A percentile compares a stretch with the other conserved stretches of the same genome.
Evolutionary conservation across 2,329 filamentous ascomycete genomes (phyloP).

Genomic region (Arthrobotrys iridis): DNA sequence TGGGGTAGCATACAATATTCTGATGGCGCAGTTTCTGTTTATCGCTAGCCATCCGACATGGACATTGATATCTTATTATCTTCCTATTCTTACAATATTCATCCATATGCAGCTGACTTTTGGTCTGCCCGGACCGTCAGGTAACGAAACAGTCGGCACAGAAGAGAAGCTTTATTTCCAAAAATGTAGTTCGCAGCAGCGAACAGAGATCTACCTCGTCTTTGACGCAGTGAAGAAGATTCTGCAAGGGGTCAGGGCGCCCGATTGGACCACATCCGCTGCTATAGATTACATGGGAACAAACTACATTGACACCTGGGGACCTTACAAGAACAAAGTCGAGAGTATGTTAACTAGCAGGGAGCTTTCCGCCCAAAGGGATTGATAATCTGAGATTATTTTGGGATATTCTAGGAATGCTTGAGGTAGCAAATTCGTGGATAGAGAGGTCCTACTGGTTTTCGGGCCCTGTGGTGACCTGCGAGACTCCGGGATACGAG

Average conservation of each 20-base stretch:
- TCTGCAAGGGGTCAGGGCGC: neutral
- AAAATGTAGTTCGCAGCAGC: neutral
- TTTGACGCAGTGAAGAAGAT: neutral
- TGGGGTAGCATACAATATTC: no score
- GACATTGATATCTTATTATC: no score
- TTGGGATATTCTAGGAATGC: neutral
- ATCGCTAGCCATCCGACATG: no score
- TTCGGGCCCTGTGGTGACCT: neutral
- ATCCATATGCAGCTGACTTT: no score
- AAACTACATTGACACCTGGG: neutral
- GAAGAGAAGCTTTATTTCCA: neutral
- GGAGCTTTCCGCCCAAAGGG: neutral
- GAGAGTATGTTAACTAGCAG: neutral
- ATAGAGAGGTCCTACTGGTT: constrained; percentile 7
- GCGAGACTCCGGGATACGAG: neutral
- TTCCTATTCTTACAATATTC: no score
- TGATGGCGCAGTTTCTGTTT: no score
- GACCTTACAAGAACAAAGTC: neutral
- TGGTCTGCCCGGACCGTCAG: no score
- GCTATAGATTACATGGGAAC: constrained; percentile 26
- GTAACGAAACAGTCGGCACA: neutral
- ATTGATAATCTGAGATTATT: neutral
- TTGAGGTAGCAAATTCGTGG: constrained; percentile 6
- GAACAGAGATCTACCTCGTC: neutral
- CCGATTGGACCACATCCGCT: constrained; percentile 5